Evolutionary conservation across 192 early-diverging fungal species (phyloP), one percentile per base, ranked within the genome.

Genomic region (Martensiomyces pterosporus): DNA sequence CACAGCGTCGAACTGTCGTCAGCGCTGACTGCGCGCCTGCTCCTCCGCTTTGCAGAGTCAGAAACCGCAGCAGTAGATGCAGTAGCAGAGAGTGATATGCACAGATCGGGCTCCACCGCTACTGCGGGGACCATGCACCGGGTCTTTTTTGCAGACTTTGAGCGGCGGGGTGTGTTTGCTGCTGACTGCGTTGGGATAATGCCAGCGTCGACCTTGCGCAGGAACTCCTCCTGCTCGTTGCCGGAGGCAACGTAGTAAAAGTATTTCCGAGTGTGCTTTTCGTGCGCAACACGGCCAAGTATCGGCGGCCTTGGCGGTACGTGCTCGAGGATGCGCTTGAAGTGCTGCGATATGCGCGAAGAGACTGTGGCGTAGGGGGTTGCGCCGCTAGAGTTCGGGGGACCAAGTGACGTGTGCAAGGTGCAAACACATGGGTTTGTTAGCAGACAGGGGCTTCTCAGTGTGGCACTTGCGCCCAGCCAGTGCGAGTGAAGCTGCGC

Each of bases 281-380:
- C 77, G 62, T 88, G 85, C 15, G 83, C 76, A 23, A 79, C 79
- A 33, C 85, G 84, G 14, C 83, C 85, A 0, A 89, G 71, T 9
- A 89, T 61, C 18, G 87, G 85, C 14, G 82, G 76, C 12, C 87
- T 76, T 3, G 86, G 86, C 9, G 86, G 86, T 18, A 77, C 75
- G 59, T 85, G 84, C 35, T 90, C 87, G 18, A 84, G 73, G 25
- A 84, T 82, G 38, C 87, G 82, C 53, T 89, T 88, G 47, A 90
- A 92, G 53, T 92, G 90, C 56, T 92, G 88, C 2, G 88, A 90
- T 57, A 92, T 92, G 27, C 88, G 80, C 27, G 88, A 92, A 9
- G 88, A 90, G 19, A 92, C 90, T 15, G 90, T 92, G 1, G 88
- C 90, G 67, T 85, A 88, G 18, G 90, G 88, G 15, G 90, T 92